Percentiles rank a stretch among this genome's conserved stretches.
Conservation (phyloP, 164 flowering plant species). For the Malania oleifera region DNA sequence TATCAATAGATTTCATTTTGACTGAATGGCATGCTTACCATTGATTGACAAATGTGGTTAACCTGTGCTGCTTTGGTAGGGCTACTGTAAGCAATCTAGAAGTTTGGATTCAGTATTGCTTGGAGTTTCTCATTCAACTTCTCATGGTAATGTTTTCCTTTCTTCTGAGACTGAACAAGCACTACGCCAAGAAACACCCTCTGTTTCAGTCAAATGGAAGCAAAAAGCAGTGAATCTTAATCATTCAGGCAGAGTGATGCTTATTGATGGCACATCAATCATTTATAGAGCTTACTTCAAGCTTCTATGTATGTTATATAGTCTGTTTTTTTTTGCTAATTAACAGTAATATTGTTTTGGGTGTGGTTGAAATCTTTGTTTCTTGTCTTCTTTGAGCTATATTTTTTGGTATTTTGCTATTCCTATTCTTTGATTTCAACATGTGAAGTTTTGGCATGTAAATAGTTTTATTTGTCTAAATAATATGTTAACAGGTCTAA, state of each 20-base stretch:
- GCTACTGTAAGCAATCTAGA: conserved; percentile 26
- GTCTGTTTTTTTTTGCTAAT: not conserved
- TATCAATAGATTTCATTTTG: not conserved
- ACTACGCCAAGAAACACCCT: conserved; percentile 11
- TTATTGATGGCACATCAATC: conserved; percentile 85
- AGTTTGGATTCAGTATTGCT: conserved; percentile 14
- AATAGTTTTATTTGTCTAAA: too few relatives aligned
- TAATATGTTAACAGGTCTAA: too few relatives aligned
- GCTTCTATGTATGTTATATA: conserved; percentile 54
- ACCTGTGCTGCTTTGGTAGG: conserved; percentile 21
- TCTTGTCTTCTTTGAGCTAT: not conserved
- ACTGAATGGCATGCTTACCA: not conserved
- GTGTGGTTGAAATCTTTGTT: not conserved
- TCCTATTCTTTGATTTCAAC: not conserved
- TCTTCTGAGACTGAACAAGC: conserved; percentile 22
- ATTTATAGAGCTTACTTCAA: conserved; percentile 86
- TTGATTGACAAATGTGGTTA: not conserved
- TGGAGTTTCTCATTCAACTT: conserved; percentile 17
- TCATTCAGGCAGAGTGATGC: conserved; percentile 75
- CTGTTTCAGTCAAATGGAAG: conserved; percentile 18
- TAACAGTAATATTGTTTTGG: too few relatives aligned
- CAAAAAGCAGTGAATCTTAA: conserved; percentile 19
- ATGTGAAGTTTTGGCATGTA: too few relatives aligned
- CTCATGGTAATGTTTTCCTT: conserved; percentile 14
- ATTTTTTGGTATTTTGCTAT: conserved; percentile 1